phyloP scores from a whole-genome alignment of 345 rosid species.

The thale cress (Arabidopsis thaliana) region DNA sequence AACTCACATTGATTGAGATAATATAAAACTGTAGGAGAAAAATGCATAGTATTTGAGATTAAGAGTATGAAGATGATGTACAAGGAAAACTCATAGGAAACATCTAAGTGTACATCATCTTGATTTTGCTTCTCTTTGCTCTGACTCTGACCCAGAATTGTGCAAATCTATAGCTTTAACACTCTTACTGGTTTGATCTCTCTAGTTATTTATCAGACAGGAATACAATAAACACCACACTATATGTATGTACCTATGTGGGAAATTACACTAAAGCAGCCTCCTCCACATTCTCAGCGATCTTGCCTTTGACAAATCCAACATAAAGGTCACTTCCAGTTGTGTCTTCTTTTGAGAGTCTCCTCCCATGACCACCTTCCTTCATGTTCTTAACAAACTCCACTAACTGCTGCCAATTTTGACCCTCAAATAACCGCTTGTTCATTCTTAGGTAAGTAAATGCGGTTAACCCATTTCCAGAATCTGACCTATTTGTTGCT shows the following conservation, averaged over 20 bases:
- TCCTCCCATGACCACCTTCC: slow-evolving; percentile 62
- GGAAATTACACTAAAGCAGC: slow-evolving; percentile 52
- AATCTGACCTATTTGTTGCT: slow-evolving; percentile 71
- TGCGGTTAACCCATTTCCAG: slow-evolving; percentile 78
- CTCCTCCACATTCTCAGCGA: slow-evolving; percentile 36
- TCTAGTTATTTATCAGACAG: slow-evolving; percentile 26
- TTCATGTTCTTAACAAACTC: slow-evolving; percentile 86
- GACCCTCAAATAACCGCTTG: slow-evolving; percentile 81
- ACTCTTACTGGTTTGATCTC: slow-evolving; percentile 22
- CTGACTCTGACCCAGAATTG: slow-evolving; percentile 22
- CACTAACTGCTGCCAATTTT: slow-evolving; percentile 78
- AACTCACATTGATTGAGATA: slow-evolving; percentile 5
- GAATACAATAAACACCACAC: background rate
- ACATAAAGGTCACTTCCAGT: slow-evolving; percentile 64
- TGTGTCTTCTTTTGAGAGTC: slow-evolving; percentile 61
- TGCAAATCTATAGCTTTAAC: slow-evolving; percentile 25
- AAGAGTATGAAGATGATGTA: slow-evolving; percentile 19
- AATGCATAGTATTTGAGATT: slow-evolving; percentile 10
- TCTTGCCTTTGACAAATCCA: slow-evolving; percentile 60
- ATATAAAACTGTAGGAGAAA: background rate
- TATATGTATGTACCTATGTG: slow-evolving; percentile 34
- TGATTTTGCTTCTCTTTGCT: slow-evolving; percentile 10
- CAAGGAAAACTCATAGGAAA: slow-evolving; percentile 22
- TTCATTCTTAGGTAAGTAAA: slow-evolving; percentile 91
- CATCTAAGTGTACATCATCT: slow-evolving; percentile 26